Percentiles rank a stretch among this genome's conserved stretches.
Conservation (phyloP, 73 alveolate genomes). For the Paramecium octaurelia region DNA sequence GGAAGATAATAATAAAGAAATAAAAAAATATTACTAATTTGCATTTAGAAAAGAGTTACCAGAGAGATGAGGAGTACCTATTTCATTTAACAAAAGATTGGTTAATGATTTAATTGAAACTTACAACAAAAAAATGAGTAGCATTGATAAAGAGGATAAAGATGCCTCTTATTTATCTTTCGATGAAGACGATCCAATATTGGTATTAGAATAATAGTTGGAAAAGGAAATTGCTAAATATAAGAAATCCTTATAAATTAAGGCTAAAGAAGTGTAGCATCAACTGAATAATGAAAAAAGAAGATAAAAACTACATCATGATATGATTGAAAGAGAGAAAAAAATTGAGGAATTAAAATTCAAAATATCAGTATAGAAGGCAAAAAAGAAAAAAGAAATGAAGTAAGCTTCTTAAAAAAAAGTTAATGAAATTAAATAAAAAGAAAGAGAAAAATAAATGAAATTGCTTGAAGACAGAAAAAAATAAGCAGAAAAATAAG, state of each 20-base stretch:
- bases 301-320: not conserved
- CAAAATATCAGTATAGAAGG: not conserved
- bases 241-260: not conserved
- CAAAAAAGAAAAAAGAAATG: not conserved
- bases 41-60: not conserved
- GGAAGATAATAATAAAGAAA: not conserved
- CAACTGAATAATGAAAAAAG: not conserved
- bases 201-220: not conserved
- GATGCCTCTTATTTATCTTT: not conserved
- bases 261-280: not conserved
- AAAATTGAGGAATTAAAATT: not conserved
- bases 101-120: constrained; percentile 8
- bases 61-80: not conserved
- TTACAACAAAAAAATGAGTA: not conserved
- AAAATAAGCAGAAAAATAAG: not conserved
- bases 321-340: not conserved
- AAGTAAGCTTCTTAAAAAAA: not conserved
- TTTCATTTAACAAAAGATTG: not conserved
- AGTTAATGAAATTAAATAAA: not conserved
- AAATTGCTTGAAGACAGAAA: not conserved
- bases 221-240: constrained; percentile 3
- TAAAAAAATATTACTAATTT: not conserved
- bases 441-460: not conserved
- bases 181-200: constrained; percentile 31
- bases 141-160: not conserved